Evolutionary conservation across 805 yeast genomes (phyloP).

Genomic region (Candida boleticola): DNA sequence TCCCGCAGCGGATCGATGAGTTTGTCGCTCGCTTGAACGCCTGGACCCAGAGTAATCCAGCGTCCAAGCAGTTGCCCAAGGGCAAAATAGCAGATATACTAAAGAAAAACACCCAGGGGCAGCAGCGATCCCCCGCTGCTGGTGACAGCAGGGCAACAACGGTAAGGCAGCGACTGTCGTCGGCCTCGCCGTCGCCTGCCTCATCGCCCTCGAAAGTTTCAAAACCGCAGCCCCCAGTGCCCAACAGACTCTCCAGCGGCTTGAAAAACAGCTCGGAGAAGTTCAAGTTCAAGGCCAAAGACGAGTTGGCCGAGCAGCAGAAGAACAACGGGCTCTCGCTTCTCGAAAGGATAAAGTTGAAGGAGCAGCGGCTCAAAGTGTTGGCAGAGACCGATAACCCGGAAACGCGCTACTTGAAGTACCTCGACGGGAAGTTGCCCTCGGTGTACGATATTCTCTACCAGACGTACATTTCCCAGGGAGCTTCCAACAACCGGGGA

Average conservation of each 20-base stretch:
- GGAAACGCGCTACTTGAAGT: constrained; percentile 18
- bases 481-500: not conserved
- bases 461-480: constrained; percentile 17
- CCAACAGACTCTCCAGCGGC: constrained; percentile 5
- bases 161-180: not conserved
- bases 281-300: constrained; percentile 33
- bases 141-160: not conserved
- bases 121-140: too few species aligned
- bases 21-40: not conserved
- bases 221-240: constrained; percentile 6
- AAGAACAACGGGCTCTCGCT: constrained; percentile 28
- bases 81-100: not conserved
- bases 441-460: constrained; percentile 34
- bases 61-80: not conserved
- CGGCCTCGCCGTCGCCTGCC: too few species aligned
- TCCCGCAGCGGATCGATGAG: constrained; percentile 8
- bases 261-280: constrained; percentile 34
- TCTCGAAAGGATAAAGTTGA: constrained; percentile 36
- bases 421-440: constrained; percentile 25
- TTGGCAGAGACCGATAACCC: constrained; percentile 13
- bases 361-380: constrained; percentile 19
- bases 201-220: constrained; percentile 11
- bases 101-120: not conserved
- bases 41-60: constrained; percentile 6
- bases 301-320: constrained; percentile 14